Evolutionary conservation across 805 yeast species (phyloP).

Genomic region (Wickerhamiella sorbophila): DNA sequence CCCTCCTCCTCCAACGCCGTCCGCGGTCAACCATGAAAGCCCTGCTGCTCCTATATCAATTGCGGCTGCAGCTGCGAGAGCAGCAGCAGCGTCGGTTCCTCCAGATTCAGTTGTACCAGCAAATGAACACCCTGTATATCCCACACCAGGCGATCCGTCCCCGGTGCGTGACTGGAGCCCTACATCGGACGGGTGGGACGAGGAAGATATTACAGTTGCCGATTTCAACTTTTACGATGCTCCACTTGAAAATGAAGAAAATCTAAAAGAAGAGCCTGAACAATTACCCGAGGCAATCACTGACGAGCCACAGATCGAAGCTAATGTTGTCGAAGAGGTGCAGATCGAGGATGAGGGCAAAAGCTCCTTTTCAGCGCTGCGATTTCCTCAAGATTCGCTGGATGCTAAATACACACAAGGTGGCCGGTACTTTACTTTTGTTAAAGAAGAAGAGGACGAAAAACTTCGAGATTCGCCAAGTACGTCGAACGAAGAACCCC

Average conservation of each 20-base stretch:
- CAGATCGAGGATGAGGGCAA: neutral
- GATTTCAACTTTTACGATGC: slow-evolving; percentile 30
- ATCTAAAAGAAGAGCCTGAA: neutral
- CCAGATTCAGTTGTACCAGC: neutral
- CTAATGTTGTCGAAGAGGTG: slow-evolving; percentile 13
- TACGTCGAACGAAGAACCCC: too few species aligned
- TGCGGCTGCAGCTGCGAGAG: neutral
- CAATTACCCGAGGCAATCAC: too few species aligned
- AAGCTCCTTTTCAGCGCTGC: neutral
- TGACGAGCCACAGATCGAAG: slow-evolving; percentile 1
- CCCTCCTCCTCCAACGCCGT: neutral
- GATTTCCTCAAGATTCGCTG: slow-evolving; percentile 26
- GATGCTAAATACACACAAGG: slow-evolving; percentile 83
- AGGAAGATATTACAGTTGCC: slow-evolving; percentile 28
- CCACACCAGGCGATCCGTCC: slow-evolving; percentile 5
- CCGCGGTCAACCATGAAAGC: neutral
- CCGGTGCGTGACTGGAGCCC: slow-evolving; percentile 3
- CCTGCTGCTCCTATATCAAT: neutral
- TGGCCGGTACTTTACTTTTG: slow-evolving; percentile 56
- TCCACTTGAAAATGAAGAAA: slow-evolving; percentile 3
- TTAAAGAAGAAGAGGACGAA: slow-evolving; percentile 13
- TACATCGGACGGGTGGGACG: slow-evolving; percentile 4
- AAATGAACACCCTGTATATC: slow-evolving; percentile 1
- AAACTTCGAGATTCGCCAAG: too few species aligned
- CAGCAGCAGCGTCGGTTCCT: neutral